Conservation (phyloP, 1,284 basidiomycete genomes). For the Blastosporella zonata region DNA sequence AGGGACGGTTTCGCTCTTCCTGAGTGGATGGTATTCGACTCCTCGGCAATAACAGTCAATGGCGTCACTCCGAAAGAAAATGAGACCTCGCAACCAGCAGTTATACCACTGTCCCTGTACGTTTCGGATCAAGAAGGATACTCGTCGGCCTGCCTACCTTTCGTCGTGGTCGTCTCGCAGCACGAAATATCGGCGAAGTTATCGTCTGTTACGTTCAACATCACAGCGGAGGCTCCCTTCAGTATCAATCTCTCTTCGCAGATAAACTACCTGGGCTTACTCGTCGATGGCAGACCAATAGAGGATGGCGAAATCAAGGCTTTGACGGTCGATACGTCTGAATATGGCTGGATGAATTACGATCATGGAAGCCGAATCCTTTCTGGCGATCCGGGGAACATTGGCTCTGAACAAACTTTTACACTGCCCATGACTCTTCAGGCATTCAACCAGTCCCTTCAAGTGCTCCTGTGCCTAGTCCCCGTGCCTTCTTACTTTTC, state of each 20-base stretch:
- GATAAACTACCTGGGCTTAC: constrained; percentile 56
- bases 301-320: constrained; percentile 49
- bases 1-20: constrained; percentile 72
- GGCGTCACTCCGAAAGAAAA: constrained; percentile 66
- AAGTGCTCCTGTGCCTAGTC: constrained; percentile 59
- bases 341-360: constrained; percentile 65
- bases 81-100: constrained; percentile 35
- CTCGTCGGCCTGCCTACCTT: constrained; percentile 47
- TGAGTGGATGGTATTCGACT: constrained; percentile 73
- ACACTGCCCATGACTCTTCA: constrained; percentile 61
- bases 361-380: constrained; percentile 53
- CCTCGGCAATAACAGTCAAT: constrained; percentile 68
- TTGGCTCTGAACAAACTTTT: constrained; percentile 28
- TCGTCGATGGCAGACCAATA: constrained; percentile 59
- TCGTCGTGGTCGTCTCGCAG: constrained; percentile 56
- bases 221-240: constrained; percentile 58
- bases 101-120: constrained; percentile 54
- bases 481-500: constrained; percentile 72
- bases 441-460: constrained; percentile 63
- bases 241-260: constrained; percentile 56
- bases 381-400: constrained; percentile 56
- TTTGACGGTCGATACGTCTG: constrained; percentile 56
- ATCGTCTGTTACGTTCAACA: constrained; percentile 61
- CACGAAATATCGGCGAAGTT: constrained; percentile 59
- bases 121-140: constrained; percentile 68